Conservation (phyloP, 2,329 filamentous ascomycete genomes). For the Cytospora paraplurivora region DNA sequence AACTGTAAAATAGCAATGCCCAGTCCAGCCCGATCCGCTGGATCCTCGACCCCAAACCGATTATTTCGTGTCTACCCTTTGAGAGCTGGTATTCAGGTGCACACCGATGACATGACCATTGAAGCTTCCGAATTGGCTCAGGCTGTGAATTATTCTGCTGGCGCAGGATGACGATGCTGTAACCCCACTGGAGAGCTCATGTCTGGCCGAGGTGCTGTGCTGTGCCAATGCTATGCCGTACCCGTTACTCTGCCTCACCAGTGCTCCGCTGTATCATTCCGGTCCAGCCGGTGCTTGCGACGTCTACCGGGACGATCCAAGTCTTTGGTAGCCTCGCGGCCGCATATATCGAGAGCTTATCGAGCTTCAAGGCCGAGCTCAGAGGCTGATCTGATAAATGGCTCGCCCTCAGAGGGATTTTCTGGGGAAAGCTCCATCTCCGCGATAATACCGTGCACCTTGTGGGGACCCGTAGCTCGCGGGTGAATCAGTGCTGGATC, state of each 20-base stretch:
- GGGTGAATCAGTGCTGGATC: conserved; percentile 17
- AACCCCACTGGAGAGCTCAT: not conserved
- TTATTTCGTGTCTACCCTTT: conserved; percentile 13
- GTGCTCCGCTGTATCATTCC: not conserved
- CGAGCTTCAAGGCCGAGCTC: conserved; percentile 9
- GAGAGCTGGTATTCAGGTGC: not conserved
- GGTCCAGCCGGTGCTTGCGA: not conserved
- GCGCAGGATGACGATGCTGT: not conserved
- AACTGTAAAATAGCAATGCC: conserved; percentile 30
- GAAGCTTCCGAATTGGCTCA: not conserved
- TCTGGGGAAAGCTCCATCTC: conserved; percentile 29
- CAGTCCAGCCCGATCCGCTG: conserved; percentile 29
- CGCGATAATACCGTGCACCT: conserved; percentile 16
- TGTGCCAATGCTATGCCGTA: not conserved
- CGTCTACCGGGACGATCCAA: not conserved
- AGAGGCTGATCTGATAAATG: conserved; percentile 11
- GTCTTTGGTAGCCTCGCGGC: not conserved
- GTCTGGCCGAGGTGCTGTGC: not conserved
- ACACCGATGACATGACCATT: not conserved
- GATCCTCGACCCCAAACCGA: conserved; percentile 22
- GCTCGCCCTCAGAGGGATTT: conserved; percentile 24
- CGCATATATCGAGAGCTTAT: conserved; percentile 6
- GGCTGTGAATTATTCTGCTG: not conserved
- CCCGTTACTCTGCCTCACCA: no score
- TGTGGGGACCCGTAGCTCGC: conserved; percentile 20